Base-by-base conservation (phyloP, 2,329 filamentous ascomycete genomes). In the Penicillium verrucosum region DNA sequence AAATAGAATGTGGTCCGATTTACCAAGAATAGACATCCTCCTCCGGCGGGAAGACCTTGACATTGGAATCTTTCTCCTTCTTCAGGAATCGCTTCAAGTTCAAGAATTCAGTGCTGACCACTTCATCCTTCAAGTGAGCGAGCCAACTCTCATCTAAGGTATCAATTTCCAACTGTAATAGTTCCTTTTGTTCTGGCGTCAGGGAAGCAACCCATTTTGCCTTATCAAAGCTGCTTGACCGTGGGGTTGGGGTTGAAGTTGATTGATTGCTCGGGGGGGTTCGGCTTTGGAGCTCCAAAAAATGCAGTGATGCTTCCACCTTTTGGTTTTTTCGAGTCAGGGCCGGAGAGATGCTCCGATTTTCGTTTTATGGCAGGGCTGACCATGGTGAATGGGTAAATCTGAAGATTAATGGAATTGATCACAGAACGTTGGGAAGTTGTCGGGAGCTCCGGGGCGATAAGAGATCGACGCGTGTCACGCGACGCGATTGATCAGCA, bases 11-110 rank as follows among this genome's bases (percentile, higher is more conserved):
- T 12, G 8, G 16, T 18, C 12, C 5, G 5, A 21, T 81, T 55
- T 80, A 96, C 94, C 94, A 99, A 62, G 90, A 94, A 76, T 99
- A 99, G 12, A 99, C 86, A 67, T 99, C 93, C 62, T 91, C 83
- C 65, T 85, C 81, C 0, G 93, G 93, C 4, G 94, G 94, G 68
- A 95, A 99, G 64, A 96, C 84, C 68, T 88, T 92, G 75, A 86
- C 88, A 2, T 88, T 87, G 1, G 82, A 80, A 16, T 83, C 82
- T 51, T 87, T 83, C 78, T 99, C 94, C 52, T 83, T 83, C 69
- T 89, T 86, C 52, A 99, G 77, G 73, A 97, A 99, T 49, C 83
- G 82, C 81, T 99, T 99, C 63, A 99, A 77, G 3, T 89, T 85
- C 45, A 99, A 79, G 70, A 99, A 99, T 57, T 92, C 88, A 25